phyloP scores from a whole-genome alignment of 2,329 filamentous ascomycete species.

The Ophiostoma novo-ulmi region DNA sequence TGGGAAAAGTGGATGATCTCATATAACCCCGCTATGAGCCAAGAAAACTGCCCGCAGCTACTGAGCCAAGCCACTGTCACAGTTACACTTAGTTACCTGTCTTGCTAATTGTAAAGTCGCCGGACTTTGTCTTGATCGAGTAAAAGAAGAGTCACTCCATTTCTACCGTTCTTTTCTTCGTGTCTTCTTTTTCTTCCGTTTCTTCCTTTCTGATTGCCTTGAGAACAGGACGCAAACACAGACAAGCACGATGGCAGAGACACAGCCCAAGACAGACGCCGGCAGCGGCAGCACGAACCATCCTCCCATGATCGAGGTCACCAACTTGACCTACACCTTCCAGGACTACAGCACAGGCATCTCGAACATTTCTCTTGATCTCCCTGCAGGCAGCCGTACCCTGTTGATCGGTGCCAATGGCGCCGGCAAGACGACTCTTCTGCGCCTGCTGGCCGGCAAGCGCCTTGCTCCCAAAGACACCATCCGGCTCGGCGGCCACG shows the following conservation, averaged over 20 bases:
- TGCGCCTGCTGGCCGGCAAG: constrained; percentile 91
- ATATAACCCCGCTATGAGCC: constrained; percentile 23
- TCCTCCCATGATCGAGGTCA: constrained; percentile 64
- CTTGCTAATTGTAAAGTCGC: not conserved
- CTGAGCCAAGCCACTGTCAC: not conserved
- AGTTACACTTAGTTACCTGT: not conserved
- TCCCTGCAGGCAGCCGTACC: constrained; percentile 79
- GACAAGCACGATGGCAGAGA: constrained; percentile 19
- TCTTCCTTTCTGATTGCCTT: not conserved
- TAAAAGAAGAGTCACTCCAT: not conserved
- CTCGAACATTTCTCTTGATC: constrained; percentile 63
- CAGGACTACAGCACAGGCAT: constrained; percentile 79
- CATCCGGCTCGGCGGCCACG: constrained; percentile 73
- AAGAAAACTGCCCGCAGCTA: not conserved
- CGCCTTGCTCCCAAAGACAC: constrained; percentile 74
- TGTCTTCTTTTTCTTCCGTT: not conserved
- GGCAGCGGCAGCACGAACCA: constrained; percentile 24
- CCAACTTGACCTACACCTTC: constrained; percentile 79
- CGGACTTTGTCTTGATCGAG: not conserved
- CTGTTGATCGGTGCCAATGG: constrained; percentile 95
- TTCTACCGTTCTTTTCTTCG: not conserved
- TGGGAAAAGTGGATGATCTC: constrained; percentile 12
- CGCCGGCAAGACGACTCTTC: constrained; percentile 92
- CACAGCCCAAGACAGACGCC: not conserved
- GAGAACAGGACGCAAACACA: not conserved